Base-by-base conservation (phyloP, 106 monocot genomes). In the Apostasia ramifera region DNA sequence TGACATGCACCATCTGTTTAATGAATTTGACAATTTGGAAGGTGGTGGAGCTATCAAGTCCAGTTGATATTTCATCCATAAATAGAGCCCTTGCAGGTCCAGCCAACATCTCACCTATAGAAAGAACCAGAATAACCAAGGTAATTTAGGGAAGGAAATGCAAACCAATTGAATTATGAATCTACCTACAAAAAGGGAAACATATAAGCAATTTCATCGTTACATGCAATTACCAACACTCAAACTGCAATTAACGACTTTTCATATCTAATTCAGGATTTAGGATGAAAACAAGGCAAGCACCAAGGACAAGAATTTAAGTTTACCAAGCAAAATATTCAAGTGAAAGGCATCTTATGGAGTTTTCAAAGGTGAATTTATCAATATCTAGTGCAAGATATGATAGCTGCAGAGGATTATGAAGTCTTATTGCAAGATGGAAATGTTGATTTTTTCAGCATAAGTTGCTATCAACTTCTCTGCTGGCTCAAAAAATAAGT, bases 31-130 rank as follows among this genome's bases (percentile, higher is more conserved):
- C 89, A 55, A 92, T 89, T 74, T 92, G 84, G 73, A 89, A 97
- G n/a, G 92, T 97, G 4, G 89, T 97, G 9, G 89, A 78, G 39
- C 92, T 89, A 69, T 92, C 95, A 57, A 97, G 86, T 58, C 92
- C 95, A 48, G 84, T 97, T n/a, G 95, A 92, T 84, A 97, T 89
- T 78, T 97, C 92, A 69, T 97, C 95, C 91, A 95, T 88, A 77
- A 95, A 82, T 57, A 95, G 57, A 26, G 85, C 91, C 48, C 82
- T 88, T 74, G 95, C 88, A 70, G 95, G 91, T 64, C 92, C 95
- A 56, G 83, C 92, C 72, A 97, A 67, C 95, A 97, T 92, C 70
- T 97, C 95, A 3, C 86, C 95, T 97, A 74, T 53, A 61, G 12
- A 48, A 2, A 62, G 62, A 64, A 47, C 8, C 13, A 41, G 26